These are phyloP conservation scores for Fusarium tuaranense DNA, from an alignment of 2,329 filamentous ascomycete species.

Conservation along the genomic window DNA sequence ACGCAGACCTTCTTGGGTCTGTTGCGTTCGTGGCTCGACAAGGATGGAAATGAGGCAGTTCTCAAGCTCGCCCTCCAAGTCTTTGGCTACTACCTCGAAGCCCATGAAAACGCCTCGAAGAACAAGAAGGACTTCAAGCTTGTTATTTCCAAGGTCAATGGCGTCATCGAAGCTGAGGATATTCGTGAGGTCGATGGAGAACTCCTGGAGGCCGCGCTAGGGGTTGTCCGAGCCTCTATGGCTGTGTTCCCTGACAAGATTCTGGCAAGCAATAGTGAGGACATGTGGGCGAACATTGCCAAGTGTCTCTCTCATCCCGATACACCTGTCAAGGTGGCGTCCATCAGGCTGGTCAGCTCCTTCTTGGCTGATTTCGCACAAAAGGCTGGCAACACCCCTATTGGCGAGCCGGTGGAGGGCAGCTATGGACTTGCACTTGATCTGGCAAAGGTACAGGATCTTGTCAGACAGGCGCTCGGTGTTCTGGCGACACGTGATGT, in stretches of 20 bases:
- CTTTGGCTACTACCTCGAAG: constrained; percentile 86
- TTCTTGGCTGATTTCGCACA: constrained; percentile 85
- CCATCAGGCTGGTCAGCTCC: constrained; percentile 78
- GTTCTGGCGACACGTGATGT: constrained; percentile 72
- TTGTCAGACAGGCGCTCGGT: constrained; percentile 62
- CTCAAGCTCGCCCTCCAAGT: constrained; percentile 81
- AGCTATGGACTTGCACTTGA: constrained; percentile 78
- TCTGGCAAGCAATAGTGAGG: constrained; percentile 68
- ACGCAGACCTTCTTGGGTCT: constrained; percentile 77
- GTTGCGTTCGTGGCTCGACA: constrained; percentile 80
- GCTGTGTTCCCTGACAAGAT: constrained; percentile 73
- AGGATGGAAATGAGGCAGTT: constrained; percentile 78
- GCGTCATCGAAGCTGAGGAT: constrained; percentile 67
- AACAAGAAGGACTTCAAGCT: constrained; percentile 76
- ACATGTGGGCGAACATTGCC: constrained; percentile 79
- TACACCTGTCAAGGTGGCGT: constrained; percentile 79
- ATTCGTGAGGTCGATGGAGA: constrained; percentile 72
- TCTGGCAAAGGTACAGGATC: constrained; percentile 71
- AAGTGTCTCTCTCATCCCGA: constrained; percentile 79
- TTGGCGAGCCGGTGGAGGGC: constrained; percentile 71
- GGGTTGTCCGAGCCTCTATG: constrained; percentile 75
- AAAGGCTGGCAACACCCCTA: constrained; percentile 61
- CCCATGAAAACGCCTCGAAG: constrained; percentile 66
- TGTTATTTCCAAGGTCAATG: constrained; percentile 66
- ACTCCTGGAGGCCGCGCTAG: constrained; percentile 78